Evolutionary conservation across 768 basidiomycete genomes (phyloP).

Genomic region (Holtermanniella nyarrowii): DNA sequence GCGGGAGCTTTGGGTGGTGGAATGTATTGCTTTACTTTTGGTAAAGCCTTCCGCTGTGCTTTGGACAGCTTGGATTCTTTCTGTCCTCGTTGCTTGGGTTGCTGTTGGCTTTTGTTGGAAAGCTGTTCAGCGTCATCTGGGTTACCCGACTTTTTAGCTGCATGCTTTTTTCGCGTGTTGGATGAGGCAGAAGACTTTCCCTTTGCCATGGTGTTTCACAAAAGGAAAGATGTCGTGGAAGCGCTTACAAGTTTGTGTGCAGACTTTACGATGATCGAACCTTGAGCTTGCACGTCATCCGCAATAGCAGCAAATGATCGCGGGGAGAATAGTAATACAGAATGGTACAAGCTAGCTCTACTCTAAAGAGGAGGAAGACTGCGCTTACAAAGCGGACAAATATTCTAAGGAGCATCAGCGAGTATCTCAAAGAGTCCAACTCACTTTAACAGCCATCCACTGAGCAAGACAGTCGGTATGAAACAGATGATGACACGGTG

Average conservation of each 20-base stretch:
- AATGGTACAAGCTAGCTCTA: background rate
- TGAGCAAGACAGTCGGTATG: constrained; percentile 70
- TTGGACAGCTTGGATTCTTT: constrained; percentile 45
- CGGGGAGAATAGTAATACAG: too few relatives aligned
- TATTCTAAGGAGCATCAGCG: constrained; percentile 61
- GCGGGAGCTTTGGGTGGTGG: constrained; percentile 57
- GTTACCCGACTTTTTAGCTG: constrained; percentile 54
- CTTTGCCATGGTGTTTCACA: constrained; percentile 31
- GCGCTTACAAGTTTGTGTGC: too few relatives aligned
- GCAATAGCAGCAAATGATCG: too few relatives aligned
- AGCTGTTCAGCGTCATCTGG: constrained; percentile 15
- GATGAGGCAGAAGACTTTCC: constrained; percentile 70
- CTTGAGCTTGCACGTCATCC: too few relatives aligned
- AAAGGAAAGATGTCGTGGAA: too few relatives aligned
- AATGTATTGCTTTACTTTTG: constrained; percentile 73
- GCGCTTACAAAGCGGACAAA: constrained; percentile 82
- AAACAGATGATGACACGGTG: constrained; percentile 82
- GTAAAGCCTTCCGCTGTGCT: constrained; percentile 51
- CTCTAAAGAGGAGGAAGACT: constrained; percentile 64
- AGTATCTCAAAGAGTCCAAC: constrained; percentile 3
- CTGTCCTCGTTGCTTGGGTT: constrained; percentile 46
- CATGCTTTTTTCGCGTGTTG: constrained; percentile 87
- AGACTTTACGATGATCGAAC: too few relatives aligned
- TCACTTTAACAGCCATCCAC: constrained; percentile 50
- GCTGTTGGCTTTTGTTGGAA: constrained; percentile 16